phyloP scores from a whole-genome alignment of 495 filamentous ascomycete genomes.

The Lichina pygmaea region DNA sequence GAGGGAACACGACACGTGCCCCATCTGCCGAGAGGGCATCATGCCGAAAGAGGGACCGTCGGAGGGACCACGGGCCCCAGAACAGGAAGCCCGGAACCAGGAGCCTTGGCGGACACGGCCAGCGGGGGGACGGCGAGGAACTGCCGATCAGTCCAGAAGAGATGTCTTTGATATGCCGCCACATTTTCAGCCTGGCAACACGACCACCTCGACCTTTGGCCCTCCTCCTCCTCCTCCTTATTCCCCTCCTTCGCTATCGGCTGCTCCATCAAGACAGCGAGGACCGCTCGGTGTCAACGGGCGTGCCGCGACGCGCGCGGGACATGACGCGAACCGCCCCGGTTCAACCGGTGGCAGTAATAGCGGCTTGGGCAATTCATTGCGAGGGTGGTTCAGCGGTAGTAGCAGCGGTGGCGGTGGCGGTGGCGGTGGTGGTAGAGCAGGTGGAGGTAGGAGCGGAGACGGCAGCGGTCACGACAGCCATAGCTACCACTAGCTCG shows the following conservation, averaged over 20 bases:
- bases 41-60: conserved; percentile 5
- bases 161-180: too few species aligned
- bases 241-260: not conserved
- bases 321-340: not conserved
- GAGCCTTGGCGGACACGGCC: too few species aligned
- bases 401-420: not conserved
- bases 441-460: too few species aligned
- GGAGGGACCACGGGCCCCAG: not conserved
- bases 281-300: not conserved
- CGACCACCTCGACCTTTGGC: too few species aligned
- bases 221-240: not conserved
- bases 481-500: too few species aligned
- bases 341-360: not conserved
- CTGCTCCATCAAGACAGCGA: not conserved
- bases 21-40: conserved; percentile 61
- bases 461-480: too few species aligned
- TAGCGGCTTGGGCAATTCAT: not conserved
- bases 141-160: too few species aligned
- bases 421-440: not conserved
- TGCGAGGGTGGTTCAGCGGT: not conserved
- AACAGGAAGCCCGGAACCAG: not conserved
- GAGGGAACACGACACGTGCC: conserved; percentile 70
- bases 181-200: too few species aligned
- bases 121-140: too few species aligned
- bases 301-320: not conserved